A percentile compares a stretch with the other conserved stretches of the same genome.
phyloP scores from a whole-genome alignment of 2,329 filamentous ascomycete genomes.

The Trichoderma sp. region DNA sequence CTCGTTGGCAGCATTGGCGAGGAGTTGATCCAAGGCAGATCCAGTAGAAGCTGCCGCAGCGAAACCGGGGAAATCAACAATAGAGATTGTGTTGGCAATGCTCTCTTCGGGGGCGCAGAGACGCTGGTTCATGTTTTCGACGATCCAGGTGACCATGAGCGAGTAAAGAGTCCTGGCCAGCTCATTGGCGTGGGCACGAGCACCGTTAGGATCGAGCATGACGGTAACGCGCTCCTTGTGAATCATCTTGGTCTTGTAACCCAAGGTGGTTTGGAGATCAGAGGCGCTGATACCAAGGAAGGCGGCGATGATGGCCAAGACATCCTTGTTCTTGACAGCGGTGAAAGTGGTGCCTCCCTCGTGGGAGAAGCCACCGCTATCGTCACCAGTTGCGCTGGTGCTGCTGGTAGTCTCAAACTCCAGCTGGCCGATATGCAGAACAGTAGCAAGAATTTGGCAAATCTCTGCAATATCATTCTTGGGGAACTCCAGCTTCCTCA shows the following conservation, averaged over 20 bases:
- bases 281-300: constrained; percentile 83
- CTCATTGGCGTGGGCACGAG: constrained; percentile 89
- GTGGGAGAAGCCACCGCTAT: constrained; percentile 94
- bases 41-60: constrained; percentile 79
- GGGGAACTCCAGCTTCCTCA: constrained; percentile 92
- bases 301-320: constrained; percentile 81
- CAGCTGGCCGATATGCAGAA: constrained; percentile 96
- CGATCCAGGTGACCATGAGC: constrained; percentile 87
- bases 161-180: constrained; percentile 92
- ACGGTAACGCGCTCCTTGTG: constrained; percentile 97
- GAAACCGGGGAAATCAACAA: constrained; percentile 97
- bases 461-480: constrained; percentile 94
- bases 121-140: constrained; percentile 88
- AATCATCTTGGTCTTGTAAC: constrained; percentile 96
- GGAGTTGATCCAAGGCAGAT: constrained; percentile 84
- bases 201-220: constrained; percentile 91
- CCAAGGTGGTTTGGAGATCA: constrained; percentile 83
- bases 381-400: constrained; percentile 78
- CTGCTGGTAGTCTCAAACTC: constrained; percentile 84
- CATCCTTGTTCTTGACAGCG: constrained; percentile 90
- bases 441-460: constrained; percentile 89
- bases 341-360: constrained; percentile 88
- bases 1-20: constrained; percentile 93
- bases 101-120: constrained; percentile 85
- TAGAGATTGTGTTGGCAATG: constrained; percentile 89